phyloP scores from a whole-genome alignment of 2,329 filamentous ascomycete genomes.

The Apiospora phragmitis region DNA sequence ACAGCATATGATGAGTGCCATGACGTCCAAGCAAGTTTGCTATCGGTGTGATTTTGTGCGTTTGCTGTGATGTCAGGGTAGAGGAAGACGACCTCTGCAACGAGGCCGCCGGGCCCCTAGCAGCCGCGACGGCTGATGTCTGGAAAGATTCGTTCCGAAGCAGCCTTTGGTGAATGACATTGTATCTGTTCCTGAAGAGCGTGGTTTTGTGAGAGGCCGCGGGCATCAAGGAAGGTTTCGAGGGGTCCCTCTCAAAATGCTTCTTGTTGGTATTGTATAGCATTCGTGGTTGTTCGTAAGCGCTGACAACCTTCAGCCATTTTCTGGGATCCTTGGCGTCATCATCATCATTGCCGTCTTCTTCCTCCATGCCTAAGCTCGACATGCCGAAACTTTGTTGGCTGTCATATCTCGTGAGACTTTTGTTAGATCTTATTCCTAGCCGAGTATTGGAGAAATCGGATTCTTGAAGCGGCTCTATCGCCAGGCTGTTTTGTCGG shows the following conservation, averaged over 20 bases:
- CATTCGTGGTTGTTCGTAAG: constrained; percentile 82
- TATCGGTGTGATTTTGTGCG: constrained; percentile 88
- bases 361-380: constrained; percentile 52
- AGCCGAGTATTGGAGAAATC: constrained; percentile 57
- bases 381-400: constrained; percentile 66
- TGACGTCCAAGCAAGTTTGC: constrained; percentile 74
- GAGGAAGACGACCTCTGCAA: constrained; percentile 60
- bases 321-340: constrained; percentile 67
- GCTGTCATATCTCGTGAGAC: constrained; percentile 58
- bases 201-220: constrained; percentile 78
- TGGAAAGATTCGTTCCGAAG: constrained; percentile 94
- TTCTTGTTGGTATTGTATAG: constrained; percentile 80
- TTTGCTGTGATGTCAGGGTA: constrained; percentile 55
- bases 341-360: constrained; percentile 64
- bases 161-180: constrained; percentile 88
- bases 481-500: constrained; percentile 64
- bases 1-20: constrained; percentile 80
- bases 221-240: constrained; percentile 72
- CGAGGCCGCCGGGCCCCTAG: constrained; percentile 47
- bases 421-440: constrained; percentile 49
- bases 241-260: constrained; percentile 77
- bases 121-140: constrained; percentile 69
- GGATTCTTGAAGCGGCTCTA: constrained; percentile 54
- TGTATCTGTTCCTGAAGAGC: constrained; percentile 86
- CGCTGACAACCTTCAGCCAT: constrained; percentile 82